Percentiles rank a stretch among this genome's conserved stretches.
Conservation (phyloP, 1,139 yeast species). For the Yamadazyma jaroonii region DNA sequence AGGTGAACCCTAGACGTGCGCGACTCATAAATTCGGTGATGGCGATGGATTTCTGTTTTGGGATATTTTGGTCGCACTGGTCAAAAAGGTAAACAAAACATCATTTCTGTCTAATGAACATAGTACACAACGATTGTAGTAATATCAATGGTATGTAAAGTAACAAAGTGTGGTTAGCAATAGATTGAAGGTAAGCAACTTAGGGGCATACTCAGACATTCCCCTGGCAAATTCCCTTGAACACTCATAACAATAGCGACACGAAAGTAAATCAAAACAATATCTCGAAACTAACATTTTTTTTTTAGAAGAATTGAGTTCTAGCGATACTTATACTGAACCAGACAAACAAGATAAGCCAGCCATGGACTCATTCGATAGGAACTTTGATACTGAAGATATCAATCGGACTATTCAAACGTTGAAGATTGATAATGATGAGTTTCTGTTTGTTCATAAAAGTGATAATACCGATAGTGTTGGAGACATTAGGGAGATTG, state of each 20-base stretch:
- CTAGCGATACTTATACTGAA: slow-evolving; percentile 44
- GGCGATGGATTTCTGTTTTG: too few species aligned
- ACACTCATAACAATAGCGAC: background rate
- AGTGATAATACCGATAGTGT: too few species aligned
- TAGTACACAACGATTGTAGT: background rate
- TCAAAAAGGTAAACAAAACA: slow-evolving; percentile 2
- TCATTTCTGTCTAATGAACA: background rate
- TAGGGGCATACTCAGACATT: too few species aligned
- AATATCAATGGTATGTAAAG: slow-evolving; percentile 2
- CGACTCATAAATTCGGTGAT: slow-evolving; percentile 2
- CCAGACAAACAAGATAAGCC: slow-evolving; percentile 20
- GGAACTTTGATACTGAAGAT: slow-evolving; percentile 25
- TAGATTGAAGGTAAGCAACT: too few species aligned
- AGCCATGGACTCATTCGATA: slow-evolving; percentile 21
- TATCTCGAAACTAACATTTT: background rate
- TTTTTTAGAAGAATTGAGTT: slow-evolving; percentile 31
- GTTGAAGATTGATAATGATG: slow-evolving; percentile 20
- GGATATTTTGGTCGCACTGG: background rate
- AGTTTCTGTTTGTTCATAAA: slow-evolving; percentile 31
- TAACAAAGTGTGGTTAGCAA: background rate
- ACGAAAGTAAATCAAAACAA: background rate
- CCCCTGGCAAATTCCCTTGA: too few species aligned
- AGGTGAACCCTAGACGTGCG: background rate
- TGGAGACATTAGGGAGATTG: too few species aligned
- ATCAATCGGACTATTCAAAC: slow-evolving; percentile 17